A percentile compares a stretch with the other conserved stretches of the same genome.
These are phyloP conservation scores for Cyberlindnera suaveolens DNA, from an alignment of 805 yeast genomes.

Conservation along the genomic window DNA sequence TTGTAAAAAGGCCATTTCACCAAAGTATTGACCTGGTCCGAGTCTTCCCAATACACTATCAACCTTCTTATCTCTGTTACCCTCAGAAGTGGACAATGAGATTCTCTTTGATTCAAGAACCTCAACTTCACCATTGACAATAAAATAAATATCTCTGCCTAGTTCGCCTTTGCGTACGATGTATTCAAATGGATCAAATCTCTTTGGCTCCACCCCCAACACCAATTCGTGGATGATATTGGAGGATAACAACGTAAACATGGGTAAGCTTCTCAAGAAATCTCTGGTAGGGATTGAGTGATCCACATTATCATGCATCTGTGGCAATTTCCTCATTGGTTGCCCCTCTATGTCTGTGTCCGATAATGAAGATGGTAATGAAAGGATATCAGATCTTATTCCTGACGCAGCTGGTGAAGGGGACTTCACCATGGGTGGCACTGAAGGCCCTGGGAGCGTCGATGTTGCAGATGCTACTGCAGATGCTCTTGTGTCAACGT, in stretches of 20 bases:
- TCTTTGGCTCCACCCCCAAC: slow-evolving; percentile 50
- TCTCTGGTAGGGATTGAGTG: slow-evolving; percentile 51
- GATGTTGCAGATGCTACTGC: slow-evolving; percentile 28
- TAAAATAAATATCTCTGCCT: slow-evolving; percentile 62
- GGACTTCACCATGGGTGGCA: slow-evolving; percentile 27
- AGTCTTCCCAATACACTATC: slow-evolving; percentile 51
- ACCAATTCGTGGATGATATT: slow-evolving; percentile 60
- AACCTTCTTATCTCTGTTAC: slow-evolving; percentile 18
- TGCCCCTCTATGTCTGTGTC: not conserved
- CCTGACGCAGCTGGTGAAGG: slow-evolving; percentile 8
- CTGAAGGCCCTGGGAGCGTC: slow-evolving; percentile 33
- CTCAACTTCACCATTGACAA: slow-evolving; percentile 66
- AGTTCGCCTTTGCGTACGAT: slow-evolving; percentile 53
- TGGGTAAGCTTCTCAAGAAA: slow-evolving; percentile 49
- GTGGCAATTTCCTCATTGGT: slow-evolving; percentile 11
- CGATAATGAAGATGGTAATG: not conserved
- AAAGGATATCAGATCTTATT: slow-evolving; percentile 1
- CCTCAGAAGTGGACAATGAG: slow-evolving; percentile 18
- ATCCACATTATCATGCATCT: slow-evolving; percentile 38
- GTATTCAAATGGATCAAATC: slow-evolving; percentile 50
- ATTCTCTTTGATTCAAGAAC: slow-evolving; percentile 39
- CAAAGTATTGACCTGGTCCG: slow-evolving; percentile 61
- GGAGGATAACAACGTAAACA: slow-evolving; percentile 52
- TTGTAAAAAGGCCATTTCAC: slow-evolving; percentile 67
- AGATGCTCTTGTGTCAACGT: slow-evolving; percentile 12